phyloP scores from a whole-genome alignment of 306 rosid species.

The Lathyrus aphaca region DNA sequence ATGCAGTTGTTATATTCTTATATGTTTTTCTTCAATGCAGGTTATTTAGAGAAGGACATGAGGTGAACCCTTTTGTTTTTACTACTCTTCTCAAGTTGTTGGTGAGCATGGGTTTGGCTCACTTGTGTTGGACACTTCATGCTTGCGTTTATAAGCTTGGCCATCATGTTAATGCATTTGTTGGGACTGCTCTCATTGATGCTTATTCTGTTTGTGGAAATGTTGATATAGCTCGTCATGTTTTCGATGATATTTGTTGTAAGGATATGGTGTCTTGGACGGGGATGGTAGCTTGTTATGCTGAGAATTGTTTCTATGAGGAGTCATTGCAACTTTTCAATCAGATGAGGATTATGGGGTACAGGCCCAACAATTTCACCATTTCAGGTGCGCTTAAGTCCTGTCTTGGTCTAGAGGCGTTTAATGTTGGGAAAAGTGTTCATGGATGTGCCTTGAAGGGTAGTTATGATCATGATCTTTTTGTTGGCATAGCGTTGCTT shows the following conservation, averaged over 20 bases:
- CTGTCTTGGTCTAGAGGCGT: slow-evolving; percentile 12
- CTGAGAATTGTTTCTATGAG: slow-evolving; percentile 11
- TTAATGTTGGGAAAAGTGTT: slow-evolving; percentile 10
- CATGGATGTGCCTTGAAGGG: slow-evolving; percentile 14
- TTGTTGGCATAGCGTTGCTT: slow-evolving; percentile 18
- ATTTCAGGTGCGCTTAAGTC: slow-evolving; percentile 14
- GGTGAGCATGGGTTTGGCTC: slow-evolving; percentile 26
- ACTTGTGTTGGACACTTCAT: slow-evolving; percentile 7
- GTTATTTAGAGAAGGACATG: slow-evolving; percentile 6
- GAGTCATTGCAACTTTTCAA: slow-evolving; percentile 23
- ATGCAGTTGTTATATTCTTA: neutral
- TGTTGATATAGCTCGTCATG: slow-evolving; percentile 6
- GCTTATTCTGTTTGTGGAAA: slow-evolving; percentile 22
- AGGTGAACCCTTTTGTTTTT: slow-evolving; percentile 14
- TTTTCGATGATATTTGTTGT: slow-evolving; percentile 1
- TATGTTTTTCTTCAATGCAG: neutral
- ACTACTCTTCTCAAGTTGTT: slow-evolving; percentile 16
- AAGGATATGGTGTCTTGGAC: slow-evolving; percentile 26
- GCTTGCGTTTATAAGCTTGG: slow-evolving; percentile 18
- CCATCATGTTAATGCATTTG: neutral
- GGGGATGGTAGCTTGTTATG: slow-evolving; percentile 22
- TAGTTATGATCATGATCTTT: slow-evolving; percentile 15
- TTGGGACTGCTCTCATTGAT: slow-evolving; percentile 21
- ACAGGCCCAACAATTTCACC: slow-evolving; percentile 15
- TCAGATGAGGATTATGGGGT: slow-evolving; percentile 3